Evolutionary conservation across 2,329 filamentous ascomycete genomes (phyloP), one percentile per base, ranked within the genome.

Genomic region (Alternaria angustiovoidea): DNA sequence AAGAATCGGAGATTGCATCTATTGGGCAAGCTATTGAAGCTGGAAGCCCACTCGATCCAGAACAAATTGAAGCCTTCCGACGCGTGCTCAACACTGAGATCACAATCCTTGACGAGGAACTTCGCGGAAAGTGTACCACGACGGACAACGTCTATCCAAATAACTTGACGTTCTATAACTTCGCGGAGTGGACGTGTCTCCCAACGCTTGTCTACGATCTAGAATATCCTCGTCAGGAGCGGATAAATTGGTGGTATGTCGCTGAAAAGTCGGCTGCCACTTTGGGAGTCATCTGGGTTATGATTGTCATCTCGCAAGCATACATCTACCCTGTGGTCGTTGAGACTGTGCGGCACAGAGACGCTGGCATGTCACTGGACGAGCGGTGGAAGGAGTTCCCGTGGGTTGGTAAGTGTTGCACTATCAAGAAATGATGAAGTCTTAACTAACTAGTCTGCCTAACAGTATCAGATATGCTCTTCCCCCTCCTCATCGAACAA

Each of bases 151-250:
- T 83, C 75, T 94, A 94, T 70, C 91, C 91, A 0, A 81, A 85
- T 49, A 94, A 93, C 70, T 81, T 94, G 38, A 91, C 86, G 0
- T 67, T 88, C 11, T 61, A 71, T 49, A 89, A 91, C 71, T 88
- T 91, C 66, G 87, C 88, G 71, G 89, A 92, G 72, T 94, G 90
- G 83, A 88, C 91, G 51, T 85, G 88, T 43, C 82, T 94, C 9
- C 91, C 91, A 4, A 94, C 91, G 0, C 80, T 93, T 5, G 89
- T 93, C 14, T 94, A 94, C 75, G 91, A 94, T 74, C 84, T 91
- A 44, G 88, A 91, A 69, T 94, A 94, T 70, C 91, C 91, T 2
- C 85, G 90, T n/a, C 84, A 86, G 43, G 86, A 91, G 18, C 81
- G 77, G 5, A 90, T 92, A 65, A 88, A 91, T 76, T 93, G 90